phyloP scores from a whole-genome alignment of 768 basidiomycete species.

The Tylopilus rubrobrunneus region DNA sequence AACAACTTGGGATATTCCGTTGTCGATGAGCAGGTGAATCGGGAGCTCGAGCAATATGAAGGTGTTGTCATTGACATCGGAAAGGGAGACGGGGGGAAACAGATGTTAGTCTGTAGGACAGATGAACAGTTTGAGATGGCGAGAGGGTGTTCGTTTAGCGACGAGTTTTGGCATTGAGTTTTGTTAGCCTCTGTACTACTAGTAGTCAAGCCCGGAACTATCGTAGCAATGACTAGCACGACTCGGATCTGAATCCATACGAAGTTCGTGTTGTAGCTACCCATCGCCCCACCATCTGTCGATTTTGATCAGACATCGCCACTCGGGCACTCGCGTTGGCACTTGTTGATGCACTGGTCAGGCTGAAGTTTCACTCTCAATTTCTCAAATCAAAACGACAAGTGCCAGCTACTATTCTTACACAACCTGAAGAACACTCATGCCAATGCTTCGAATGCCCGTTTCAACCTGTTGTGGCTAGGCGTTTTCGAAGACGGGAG shows the following conservation, averaged over 20 bases:
- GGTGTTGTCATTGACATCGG: slow-evolving; percentile 49
- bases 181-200: no score
- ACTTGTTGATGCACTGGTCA: no score
- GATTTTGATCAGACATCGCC: no score
- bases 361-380: no score
- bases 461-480: neutral
- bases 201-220: no score
- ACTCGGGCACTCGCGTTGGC: no score
- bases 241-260: no score
- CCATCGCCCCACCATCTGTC: no score
- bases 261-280: no score
- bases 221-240: no score
- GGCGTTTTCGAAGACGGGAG: slow-evolving; percentile 38
- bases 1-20: slow-evolving; percentile 57
- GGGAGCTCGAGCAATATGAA: slow-evolving; percentile 30
- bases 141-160: slow-evolving; percentile 29
- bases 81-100: slow-evolving; percentile 23
- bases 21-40: slow-evolving; percentile 48
- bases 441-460: neutral
- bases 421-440: neutral
- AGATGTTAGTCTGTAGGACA: slow-evolving; percentile 59
- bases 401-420: neutral
- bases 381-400: no score
- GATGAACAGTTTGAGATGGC: slow-evolving; percentile 61
- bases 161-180: no score